These are phyloP conservation scores for Ilex asprella DNA, from an alignment of 257 asterid species.

Conservation along the genomic window DNA sequence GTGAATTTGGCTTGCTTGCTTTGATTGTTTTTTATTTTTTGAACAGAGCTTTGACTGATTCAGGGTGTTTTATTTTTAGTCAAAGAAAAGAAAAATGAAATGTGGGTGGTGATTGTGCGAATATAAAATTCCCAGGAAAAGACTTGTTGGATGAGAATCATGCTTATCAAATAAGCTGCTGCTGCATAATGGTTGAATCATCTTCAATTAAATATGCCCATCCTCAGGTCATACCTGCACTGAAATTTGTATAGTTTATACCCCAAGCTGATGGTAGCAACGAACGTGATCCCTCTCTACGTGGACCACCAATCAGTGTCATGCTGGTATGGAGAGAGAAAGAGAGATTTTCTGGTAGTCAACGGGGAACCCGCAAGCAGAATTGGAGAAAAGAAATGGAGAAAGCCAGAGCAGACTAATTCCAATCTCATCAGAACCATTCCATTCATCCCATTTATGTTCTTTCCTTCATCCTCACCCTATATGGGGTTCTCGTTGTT, in stretches of 20 bases:
- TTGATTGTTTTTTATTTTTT: no score
- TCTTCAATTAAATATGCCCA: background rate
- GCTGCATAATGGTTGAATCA: no score
- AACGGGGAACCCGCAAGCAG: background rate
- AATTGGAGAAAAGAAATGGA: background rate
- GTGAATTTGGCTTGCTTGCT: no score
- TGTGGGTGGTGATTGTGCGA: no score
- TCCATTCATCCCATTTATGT: constrained; percentile 8
- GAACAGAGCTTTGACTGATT: no score
- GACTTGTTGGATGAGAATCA: no score
- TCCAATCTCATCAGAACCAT: no score
- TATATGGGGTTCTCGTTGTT: constrained; percentile 14
- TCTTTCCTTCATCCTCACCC: constrained; percentile 2
- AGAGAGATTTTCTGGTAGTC: background rate
- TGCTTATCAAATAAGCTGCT: no score
- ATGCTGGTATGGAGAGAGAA: background rate
- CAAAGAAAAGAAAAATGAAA: no score
- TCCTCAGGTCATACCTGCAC: background rate
- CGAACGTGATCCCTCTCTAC: background rate
- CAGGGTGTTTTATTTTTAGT: no score
- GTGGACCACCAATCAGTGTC: background rate
- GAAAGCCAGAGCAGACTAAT: no score
- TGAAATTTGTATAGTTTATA: background rate
- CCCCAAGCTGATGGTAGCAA: background rate
- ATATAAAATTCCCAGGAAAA: no score